These are phyloP conservation scores for Hibiscus syriacus DNA, from an alignment of 345 rosid genomes.

Conservation along the genomic window DNA sequence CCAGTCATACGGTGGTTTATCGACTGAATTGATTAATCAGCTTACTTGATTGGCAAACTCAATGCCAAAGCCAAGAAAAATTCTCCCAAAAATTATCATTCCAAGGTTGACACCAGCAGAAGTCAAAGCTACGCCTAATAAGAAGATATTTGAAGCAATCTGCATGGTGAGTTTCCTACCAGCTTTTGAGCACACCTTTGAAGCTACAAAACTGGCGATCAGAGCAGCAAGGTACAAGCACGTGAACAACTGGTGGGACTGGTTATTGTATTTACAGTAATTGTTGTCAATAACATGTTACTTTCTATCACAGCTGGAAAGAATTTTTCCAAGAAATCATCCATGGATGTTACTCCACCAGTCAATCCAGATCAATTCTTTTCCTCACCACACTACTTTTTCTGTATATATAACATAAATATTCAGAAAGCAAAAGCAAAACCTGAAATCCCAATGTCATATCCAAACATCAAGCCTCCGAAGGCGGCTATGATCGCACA, in stretches of 20 bases:
- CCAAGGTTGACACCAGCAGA: slow-evolving; percentile 30
- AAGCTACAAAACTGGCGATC: slow-evolving; percentile 49
- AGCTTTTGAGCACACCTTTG: slow-evolving; percentile 29
- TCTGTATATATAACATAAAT: too few species aligned
- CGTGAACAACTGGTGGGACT: slow-evolving; percentile 59
- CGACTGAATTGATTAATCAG: background rate
- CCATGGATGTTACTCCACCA: slow-evolving; percentile 89
- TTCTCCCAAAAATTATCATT: slow-evolving; percentile 59
- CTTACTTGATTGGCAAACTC: slow-evolving; percentile 71
- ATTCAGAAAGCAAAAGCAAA: background rate
- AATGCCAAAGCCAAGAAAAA: slow-evolving; percentile 56
- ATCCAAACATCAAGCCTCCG: slow-evolving; percentile 37
- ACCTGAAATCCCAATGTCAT: slow-evolving; percentile 37
- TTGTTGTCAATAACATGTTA: slow-evolving; percentile 48
- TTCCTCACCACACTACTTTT: too few species aligned
- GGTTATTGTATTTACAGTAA: slow-evolving; percentile 68
- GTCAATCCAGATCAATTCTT: background rate
- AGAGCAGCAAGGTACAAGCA: slow-evolving; percentile 71
- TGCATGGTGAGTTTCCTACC: slow-evolving; percentile 77
- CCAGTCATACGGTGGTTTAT: too few species aligned
- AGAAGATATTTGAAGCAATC: slow-evolving; percentile 56
- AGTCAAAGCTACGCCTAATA: slow-evolving; percentile 42
- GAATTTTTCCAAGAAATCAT: slow-evolving; percentile 57
- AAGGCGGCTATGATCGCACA: slow-evolving; percentile 18
- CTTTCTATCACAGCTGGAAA: slow-evolving; percentile 48